Evolutionary conservation across 2,329 filamentous ascomycete genomes (phyloP), one percentile per base, ranked within the genome.

Genomic region (Aspergillus brunneoviolaceus): DNA sequence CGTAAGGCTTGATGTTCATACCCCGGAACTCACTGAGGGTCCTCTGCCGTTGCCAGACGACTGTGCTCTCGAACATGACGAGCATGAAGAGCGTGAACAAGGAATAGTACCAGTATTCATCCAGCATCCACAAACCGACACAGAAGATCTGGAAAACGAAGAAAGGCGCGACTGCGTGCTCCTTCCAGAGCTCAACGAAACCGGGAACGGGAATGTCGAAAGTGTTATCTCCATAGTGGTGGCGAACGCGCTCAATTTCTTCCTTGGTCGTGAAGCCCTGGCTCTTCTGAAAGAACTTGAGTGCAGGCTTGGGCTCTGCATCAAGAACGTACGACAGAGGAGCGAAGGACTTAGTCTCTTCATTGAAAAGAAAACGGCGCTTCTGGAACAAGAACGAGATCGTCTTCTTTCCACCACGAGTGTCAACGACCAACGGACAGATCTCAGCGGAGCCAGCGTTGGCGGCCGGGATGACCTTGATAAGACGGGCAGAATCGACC

Each of bases 41-140:
- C 67, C 94, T 86, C 84, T 99, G 95, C 62, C 95, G 88, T 80
- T 99, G 95, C 96, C 95, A 99, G 16, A 99, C 96, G 42, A 99
- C 96, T 2, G 95, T 99, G 76, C 93, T 97, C 81, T 99, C 95
- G 69, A 99, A 99, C 60, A 87, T 89, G 67, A 99, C 92, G 58
- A 99, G 86, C 96, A 99, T 99, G 81, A 98, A 93, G 23, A 99
- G 87, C 0, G 96, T 99, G 78, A 99, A 99, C 21, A 99, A 86
- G 63, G 95, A 98, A 80, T 99, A 99, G 82, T 99, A 99, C 95
- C 96, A 99, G 80, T 98, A 99, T 79, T 99, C 96, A 73, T 99
- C 95, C 73, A 99, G 81, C 88, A 98, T 91, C 95, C 95, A 99
- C 62, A 99, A 81, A 16, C 95, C 96, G 60, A 99, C 95, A 70